phyloP scores from a whole-genome alignment of 352 stramenopile genomes.

The Pythium chondricola region DNA sequence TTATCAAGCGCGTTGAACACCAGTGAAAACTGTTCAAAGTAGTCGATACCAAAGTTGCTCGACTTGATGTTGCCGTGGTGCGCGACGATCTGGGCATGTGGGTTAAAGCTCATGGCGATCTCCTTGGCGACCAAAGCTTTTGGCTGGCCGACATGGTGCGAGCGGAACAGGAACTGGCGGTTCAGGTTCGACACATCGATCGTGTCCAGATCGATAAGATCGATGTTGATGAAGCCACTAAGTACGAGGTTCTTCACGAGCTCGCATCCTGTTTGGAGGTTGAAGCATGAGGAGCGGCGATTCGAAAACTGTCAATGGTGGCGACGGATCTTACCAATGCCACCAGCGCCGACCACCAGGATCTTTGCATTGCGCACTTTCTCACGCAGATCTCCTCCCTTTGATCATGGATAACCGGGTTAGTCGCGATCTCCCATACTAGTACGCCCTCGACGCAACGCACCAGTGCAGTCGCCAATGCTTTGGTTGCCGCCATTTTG shows the following conservation, averaged over 20 bases:
- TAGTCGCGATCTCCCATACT: not conserved
- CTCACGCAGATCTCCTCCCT: slow-evolving; percentile 51
- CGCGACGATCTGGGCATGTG: slow-evolving; percentile 80
- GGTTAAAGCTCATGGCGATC: slow-evolving; percentile 87
- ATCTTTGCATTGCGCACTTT: slow-evolving; percentile 86
- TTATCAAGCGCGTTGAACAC: slow-evolving; percentile 99
- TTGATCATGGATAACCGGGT: not conserved
- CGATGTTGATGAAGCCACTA: slow-evolving; percentile 90
- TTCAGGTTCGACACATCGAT: slow-evolving; percentile 99
- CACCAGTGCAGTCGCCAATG: slow-evolving; percentile 40
- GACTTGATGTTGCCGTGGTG: slow-evolving; percentile 98
- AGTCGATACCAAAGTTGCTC: slow-evolving; percentile 89
- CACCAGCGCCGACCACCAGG: slow-evolving; percentile 96
- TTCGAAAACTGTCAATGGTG: not conserved
- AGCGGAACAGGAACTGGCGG: slow-evolving; percentile 99
- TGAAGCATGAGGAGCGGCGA: not conserved
- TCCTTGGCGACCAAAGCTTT: slow-evolving; percentile 91
- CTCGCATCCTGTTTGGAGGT: slow-evolving; percentile 86
- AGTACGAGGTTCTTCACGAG: slow-evolving; percentile 99
- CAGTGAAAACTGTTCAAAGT: slow-evolving; percentile 94
- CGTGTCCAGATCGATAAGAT: slow-evolving; percentile 98
- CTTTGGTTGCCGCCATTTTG: slow-evolving; percentile 18
- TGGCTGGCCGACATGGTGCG: slow-evolving; percentile 94
- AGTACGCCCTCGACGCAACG: slow-evolving; percentile 6
- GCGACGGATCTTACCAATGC: slow-evolving; percentile 81